Conservation (phyloP, 768 basidiomycete species). For the Tulasnella sp. region DNA sequence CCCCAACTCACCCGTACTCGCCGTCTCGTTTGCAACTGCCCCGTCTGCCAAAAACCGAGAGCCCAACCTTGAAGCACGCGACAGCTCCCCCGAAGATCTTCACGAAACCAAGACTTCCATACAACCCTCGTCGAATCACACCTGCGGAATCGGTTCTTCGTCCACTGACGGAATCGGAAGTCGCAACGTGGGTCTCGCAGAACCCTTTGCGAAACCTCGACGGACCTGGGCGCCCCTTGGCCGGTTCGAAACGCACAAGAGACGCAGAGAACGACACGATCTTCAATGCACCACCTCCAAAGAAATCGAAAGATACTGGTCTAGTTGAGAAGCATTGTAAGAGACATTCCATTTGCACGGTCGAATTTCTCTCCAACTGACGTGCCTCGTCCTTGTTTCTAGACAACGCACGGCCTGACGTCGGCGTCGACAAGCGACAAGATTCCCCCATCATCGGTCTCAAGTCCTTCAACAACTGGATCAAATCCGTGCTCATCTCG, state of each 20-base stretch:
- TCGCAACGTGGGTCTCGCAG: slow-evolving; percentile 30
- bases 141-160: slow-evolving; percentile 49
- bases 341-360: slow-evolving; percentile 22
- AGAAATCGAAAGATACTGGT: slow-evolving; percentile 54
- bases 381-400: slow-evolving; percentile 10
- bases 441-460: slow-evolving; percentile 93
- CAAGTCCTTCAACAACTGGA: slow-evolving; percentile 99
- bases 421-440: slow-evolving; percentile 70
- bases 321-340: slow-evolving; percentile 69
- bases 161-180: slow-evolving; percentile 53
- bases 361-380: not conserved
- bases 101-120: slow-evolving; percentile 36
- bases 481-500: slow-evolving; percentile 92
- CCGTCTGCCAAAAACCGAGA: not conserved
- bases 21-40: slow-evolving; percentile 20
- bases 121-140: slow-evolving; percentile 54
- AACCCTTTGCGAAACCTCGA: slow-evolving; percentile 9
- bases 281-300: slow-evolving; percentile 30
- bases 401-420: slow-evolving; percentile 93
- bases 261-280: slow-evolving; percentile 21
- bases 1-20: not conserved
- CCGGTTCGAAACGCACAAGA: slow-evolving; percentile 25
- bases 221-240: not conserved
- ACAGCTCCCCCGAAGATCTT: slow-evolving; percentile 22
- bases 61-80: not conserved